These are phyloP conservation scores for Pascua sp. DNA, from an alignment of 1,284 basidiomycete species.

Conservation along the genomic window DNA sequence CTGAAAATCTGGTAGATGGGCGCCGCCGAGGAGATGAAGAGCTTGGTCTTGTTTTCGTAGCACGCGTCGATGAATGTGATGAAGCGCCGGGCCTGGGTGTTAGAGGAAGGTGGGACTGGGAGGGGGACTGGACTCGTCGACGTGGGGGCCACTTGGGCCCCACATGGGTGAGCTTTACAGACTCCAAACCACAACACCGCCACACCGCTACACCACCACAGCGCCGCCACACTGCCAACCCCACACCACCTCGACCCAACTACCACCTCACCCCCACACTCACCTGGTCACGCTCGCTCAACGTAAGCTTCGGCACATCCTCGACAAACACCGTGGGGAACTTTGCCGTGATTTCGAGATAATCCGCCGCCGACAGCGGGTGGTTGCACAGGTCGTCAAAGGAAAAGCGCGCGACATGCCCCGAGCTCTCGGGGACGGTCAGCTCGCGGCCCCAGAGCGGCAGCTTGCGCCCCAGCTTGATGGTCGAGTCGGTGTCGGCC, in stretches of 20 bases:
- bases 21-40: conserved; percentile 84
- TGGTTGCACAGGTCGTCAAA: conserved; percentile 86
- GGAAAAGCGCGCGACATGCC: conserved; percentile 75
- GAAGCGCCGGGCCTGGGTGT: conserved; percentile 68
- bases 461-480: conserved; percentile 65
- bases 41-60: conserved; percentile 86
- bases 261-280: too few species aligned
- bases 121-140: too few species aligned
- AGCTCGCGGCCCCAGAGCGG: conserved; percentile 86
- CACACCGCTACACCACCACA: too few species aligned
- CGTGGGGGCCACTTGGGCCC: too few species aligned
- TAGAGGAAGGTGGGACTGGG: not conserved
- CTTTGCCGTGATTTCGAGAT: conserved; percentile 83
- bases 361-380: conserved; percentile 90
- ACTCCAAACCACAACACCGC: conserved; percentile 19
- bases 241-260: conserved; percentile 52
- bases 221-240: too few species aligned
- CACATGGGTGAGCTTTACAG: not conserved
- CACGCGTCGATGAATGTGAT: conserved; percentile 97
- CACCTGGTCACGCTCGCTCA: conserved; percentile 76
- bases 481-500: conserved; percentile 54
- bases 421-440: conserved; percentile 72
- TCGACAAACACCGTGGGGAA: conserved; percentile 86
- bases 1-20: conserved; percentile 85
- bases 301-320: conserved; percentile 81